Base-by-base conservation (phyloP, 2,329 filamentous ascomycete genomes). In the Dactylellina drechsleri region DNA sequence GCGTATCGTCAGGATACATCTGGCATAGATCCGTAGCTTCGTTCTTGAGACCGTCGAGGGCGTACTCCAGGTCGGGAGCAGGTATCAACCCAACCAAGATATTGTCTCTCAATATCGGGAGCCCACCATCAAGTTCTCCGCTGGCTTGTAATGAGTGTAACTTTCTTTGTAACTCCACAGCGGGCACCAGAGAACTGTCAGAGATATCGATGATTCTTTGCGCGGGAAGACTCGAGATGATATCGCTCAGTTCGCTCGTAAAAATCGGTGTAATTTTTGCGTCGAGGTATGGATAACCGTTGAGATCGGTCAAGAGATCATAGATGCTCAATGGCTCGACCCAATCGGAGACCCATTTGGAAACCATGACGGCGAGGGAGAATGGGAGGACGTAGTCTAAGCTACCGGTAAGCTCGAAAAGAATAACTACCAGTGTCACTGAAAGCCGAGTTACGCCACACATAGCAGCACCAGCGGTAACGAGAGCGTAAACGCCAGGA, bases 261-360 rank as follows among this genome's bases (percentile, higher is more conserved):
- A 97, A 97, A 16, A 96, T 86, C 0, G 94, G 93, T 78, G 96
- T 93, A 76, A 93, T 88, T 82, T 97, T 98, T 83, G 96, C 96
- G 82, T 97, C 93, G n/a, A 99, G 87, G 83, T 96, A 97, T 0
- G 95, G 95, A 78, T 98, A 99, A 1, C 92, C 91, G 82, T 99
- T 98, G 91, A 99, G 94, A 81, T 95, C 93, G 0, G 93, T 98
- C 16, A 98, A 85, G 10, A 98, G 87, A 80, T 98, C 95, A 81
- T 97, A 98, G 76, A 99, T 97, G 81, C 92, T 97, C 62, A 92
- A 86, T 15, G 94, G 95, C 82, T 99, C 95, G 60, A 99, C 88
- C 2, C 93, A 93, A 82, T 98, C 95, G 0, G 95, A 93, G 0
- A 93, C 97, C 95, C 95, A 99, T 83, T 99, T 99, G n/a, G 94